Evolutionary conservation across 306 rosid species (phyloP).

Genomic region (Gleditsia sinensis): DNA sequence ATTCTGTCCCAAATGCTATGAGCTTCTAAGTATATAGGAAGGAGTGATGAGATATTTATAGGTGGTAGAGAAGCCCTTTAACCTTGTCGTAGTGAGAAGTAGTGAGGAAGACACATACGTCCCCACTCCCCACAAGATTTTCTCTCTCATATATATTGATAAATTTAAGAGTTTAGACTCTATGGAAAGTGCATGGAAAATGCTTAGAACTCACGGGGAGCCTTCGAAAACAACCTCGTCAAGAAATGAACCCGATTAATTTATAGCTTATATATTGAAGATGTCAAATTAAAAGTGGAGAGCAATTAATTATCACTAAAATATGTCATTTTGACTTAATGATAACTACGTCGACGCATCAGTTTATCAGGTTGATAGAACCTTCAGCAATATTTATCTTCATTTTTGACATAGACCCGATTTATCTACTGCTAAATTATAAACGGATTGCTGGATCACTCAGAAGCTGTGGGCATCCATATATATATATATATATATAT

Average conservation of each 20-base stretch:
- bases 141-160: neutral
- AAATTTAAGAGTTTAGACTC: slow-evolving; percentile 6
- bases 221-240: neutral
- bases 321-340: neutral
- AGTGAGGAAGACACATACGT: slow-evolving; percentile 26
- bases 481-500: no score
- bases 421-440: no score
- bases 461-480: no score
- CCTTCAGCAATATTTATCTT: no score
- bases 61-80: neutral
- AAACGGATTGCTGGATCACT: no score
- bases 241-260: neutral
- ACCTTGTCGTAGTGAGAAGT: neutral
- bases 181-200: slow-evolving; percentile 42
- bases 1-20: slow-evolving; percentile 25
- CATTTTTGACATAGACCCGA: no score
- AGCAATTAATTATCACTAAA: neutral
- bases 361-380: no score
- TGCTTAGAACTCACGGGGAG: slow-evolving; percentile 39
- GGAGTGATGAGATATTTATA: slow-evolving; percentile 35
- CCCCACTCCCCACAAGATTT: slow-evolving; percentile 31
- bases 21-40: slow-evolving; percentile 23
- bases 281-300: no score
- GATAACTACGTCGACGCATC: no score
- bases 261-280: neutral